Base-by-base conservation (phyloP, 345 rosid species). In the Erysimum cheiranthoides region DNA sequence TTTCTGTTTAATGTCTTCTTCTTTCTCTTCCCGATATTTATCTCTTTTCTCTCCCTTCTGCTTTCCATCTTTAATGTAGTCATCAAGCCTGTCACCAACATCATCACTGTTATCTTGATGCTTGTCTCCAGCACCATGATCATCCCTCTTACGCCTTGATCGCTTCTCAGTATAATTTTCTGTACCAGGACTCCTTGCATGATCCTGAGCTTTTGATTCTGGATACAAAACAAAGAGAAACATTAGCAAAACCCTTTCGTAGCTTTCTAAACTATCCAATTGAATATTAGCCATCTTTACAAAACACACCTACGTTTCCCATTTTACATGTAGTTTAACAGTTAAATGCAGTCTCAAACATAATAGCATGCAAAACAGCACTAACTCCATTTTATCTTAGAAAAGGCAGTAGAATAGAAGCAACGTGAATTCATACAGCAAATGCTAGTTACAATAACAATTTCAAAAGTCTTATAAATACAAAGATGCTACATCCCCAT, bases 11-110 rank as follows among this genome's bases (percentile, higher is more conserved):
- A 73, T 80, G 68, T 88, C 97, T 78, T 78, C 80, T 63, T 87
- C 89, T 50, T 74, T 89, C 68, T 90, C 96, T 43, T 84, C 91
- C 72, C 77, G 82, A 71, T 83, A 75, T 62, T 74, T 88, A 73
- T 86, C 92, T 80, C 84, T 70, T 77, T 85, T 95, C 80, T 86
- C 96, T 66, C 82, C 96, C 68, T 85, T 95, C 3, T 67, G 79
- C 42, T 80, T 90, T 51, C 81, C 90, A 68, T 89, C 92, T 81
- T 83, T 86, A 21, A 56, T 62, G 81, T 68, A 69, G 75, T 88
- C 92, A 79, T 86, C 93, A 35, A 70, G 86, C 71, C 82, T 83
- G 70, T 82, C 82, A 34, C 77, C 57, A 40, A 35, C 73, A 32
- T 84, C 90, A 56, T 83, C 91, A 84, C 66, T 76, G 83, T 88